Percentiles rank a stretch among this genome's conserved stretches.
Conservation (phyloP, 2,329 filamentous ascomycete genomes). For the Trichophyton mentagrophytes region DNA sequence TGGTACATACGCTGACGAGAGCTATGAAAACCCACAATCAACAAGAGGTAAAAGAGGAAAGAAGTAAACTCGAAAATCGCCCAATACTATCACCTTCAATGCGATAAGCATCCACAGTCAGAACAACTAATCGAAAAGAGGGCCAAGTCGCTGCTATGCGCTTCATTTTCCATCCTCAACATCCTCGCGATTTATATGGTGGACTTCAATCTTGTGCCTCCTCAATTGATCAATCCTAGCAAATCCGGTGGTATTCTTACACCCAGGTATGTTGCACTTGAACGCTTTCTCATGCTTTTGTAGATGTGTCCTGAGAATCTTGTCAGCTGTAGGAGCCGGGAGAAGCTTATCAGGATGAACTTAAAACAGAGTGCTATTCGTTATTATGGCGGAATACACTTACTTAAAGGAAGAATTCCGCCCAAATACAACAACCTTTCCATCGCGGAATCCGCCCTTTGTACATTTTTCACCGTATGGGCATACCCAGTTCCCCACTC, state of each 20-base stretch:
- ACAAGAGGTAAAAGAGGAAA: too few relatives aligned
- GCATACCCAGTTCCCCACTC: background rate
- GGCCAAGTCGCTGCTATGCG: too few relatives aligned
- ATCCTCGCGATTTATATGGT: background rate
- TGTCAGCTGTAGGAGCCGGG: background rate
- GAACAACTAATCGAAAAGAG: background rate
- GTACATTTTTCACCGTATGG: background rate
- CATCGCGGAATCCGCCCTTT: constrained; percentile 1
- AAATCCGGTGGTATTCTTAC: constrained; percentile 2
- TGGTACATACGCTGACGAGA: too few relatives aligned
- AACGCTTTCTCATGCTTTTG: background rate
- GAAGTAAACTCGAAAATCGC: too few relatives aligned
- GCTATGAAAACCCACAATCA: too few relatives aligned
- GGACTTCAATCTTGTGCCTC: constrained; percentile 2
- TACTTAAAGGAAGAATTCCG: constrained; percentile 4
- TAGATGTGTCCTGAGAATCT: background rate
- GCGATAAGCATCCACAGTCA: background rate
- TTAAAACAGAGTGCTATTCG: background rate
- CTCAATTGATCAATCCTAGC: constrained; percentile 4
- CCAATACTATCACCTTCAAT: too few relatives aligned
- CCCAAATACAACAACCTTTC: background rate
- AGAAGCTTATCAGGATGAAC: background rate
- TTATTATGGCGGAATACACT: background rate
- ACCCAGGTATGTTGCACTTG: constrained; percentile 2
- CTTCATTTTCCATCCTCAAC: background rate